Conservation (phyloP, 371 early-diverging fungal genomes). For the Rhizopus stolonifer region DNA sequence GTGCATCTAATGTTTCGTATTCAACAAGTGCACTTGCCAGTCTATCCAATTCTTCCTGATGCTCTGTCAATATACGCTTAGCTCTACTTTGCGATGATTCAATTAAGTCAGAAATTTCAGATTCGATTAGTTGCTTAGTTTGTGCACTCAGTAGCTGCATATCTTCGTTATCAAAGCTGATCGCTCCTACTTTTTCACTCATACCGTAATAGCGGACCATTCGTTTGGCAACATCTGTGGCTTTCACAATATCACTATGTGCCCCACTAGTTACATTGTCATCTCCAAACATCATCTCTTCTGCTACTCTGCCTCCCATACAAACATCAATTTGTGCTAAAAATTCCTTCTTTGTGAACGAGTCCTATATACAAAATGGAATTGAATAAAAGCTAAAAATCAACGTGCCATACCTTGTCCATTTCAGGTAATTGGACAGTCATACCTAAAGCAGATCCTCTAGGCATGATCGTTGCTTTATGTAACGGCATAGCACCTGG, state of each 20-base stretch:
- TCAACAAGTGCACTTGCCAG: conserved; percentile 91
- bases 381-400: neutral
- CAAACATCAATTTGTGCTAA: conserved; percentile 92
- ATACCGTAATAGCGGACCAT: conserved; percentile 95
- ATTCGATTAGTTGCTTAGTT: conserved; percentile 82
- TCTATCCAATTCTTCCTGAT: conserved; percentile 85
- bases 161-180: conserved; percentile 66
- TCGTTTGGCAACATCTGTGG: conserved; percentile 87
- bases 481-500: conserved; percentile 94
- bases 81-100: conserved; percentile 70
- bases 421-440: conserved; percentile 94
- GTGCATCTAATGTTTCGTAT: conserved; percentile 87
- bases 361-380: conserved; percentile 48
- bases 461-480: conserved; percentile 98
- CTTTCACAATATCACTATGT: conserved; percentile 87
- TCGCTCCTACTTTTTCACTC: conserved; percentile 85
- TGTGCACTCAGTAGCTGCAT: conserved; percentile 67
- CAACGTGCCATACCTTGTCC: conserved; percentile 64
- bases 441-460: conserved; percentile 90
- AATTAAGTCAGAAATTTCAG: conserved; percentile 76
- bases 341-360: conserved; percentile 80
- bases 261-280: conserved; percentile 96
- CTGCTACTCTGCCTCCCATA: conserved; percentile 97
- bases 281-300: conserved; percentile 90
- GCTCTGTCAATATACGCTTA: conserved; percentile 63